phyloP scores from a whole-genome alignment of 768 basidiomycete species.

The Hirschioporus abietinus region DNA sequence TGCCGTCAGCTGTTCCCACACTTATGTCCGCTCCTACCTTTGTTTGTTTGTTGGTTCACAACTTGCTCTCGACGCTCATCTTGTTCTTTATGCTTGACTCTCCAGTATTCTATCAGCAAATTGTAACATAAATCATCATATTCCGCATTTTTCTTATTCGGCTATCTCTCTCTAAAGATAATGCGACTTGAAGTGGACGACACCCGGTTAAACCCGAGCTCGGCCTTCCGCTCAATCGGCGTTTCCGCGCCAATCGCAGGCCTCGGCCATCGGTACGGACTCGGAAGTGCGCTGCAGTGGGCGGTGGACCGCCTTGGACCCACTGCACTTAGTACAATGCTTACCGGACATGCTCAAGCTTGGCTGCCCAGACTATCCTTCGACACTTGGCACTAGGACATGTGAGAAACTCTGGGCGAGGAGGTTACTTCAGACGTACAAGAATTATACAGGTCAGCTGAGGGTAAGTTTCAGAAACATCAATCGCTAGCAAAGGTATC shows the following conservation, averaged over 20 bases:
- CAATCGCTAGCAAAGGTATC: background rate
- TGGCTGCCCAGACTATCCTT: slow-evolving; percentile 1
- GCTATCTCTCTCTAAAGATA: too few species aligned
- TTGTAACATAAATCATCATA: background rate
- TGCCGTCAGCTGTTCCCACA: background rate
- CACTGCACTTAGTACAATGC: background rate
- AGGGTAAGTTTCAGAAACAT: background rate
- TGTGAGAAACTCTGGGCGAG: background rate
- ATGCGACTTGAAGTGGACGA: background rate
- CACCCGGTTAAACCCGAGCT: background rate
- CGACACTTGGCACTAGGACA: background rate
- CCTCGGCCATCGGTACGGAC: background rate
- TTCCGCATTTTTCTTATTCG: background rate
- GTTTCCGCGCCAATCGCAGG: slow-evolving; percentile 23
- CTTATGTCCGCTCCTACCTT: background rate
- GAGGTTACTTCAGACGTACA: too few species aligned
- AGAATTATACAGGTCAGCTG: too few species aligned
- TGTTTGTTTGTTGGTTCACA: background rate
- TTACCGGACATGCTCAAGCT: background rate
- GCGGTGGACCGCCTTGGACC: background rate
- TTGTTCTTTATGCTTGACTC: background rate
- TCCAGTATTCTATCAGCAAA: background rate
- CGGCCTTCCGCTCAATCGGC: slow-evolving; percentile 70
- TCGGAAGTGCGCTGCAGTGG: too few species aligned
- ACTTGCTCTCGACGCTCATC: background rate